Evolutionary conservation across 495 filamentous ascomycete genomes (phyloP), one percentile per base, ranked within the genome.

Genomic region (Cercophora newfieldiana): DNA sequence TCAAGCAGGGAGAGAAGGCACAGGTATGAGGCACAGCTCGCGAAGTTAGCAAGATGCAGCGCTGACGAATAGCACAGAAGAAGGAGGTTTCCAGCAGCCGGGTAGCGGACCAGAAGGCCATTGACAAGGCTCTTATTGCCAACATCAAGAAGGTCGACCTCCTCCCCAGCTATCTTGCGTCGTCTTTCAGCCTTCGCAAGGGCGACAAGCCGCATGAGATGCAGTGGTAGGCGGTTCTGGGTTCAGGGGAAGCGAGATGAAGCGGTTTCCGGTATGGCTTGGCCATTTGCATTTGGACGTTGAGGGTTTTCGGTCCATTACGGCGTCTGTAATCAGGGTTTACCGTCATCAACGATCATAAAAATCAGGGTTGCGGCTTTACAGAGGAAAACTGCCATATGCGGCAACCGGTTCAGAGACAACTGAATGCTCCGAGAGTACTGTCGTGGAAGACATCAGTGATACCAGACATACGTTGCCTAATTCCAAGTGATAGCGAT

Each of bases 201-300:
- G 94, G 95, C 77, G 95, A 99, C 86, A 91, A 92, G 87, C 95
- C 96, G 81, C 95, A 98, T 81, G 90, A 93, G 86, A 98, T 99
- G 92, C 87, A 89, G 82, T 94, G 89, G 88, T 94, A 93, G 73
- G 78, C 58, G 64, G 59, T 31, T 33, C 63, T 47, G 59, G 69
- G 73, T 69, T 67, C 65, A n/a, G n/a, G 67, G 71, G 69, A 71
- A 68, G 72, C 63, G 65, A 72, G 77, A 71, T 68, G 74, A 75
- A 72, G 78, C 75, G 75, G 79, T 75, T 78, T 77, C 72, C 75
- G 79, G 77, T 76, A 77, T 82, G 79, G 79, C 75, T 82, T 77
- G 78, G 80, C 80, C 79, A 81, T 75, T 82, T 84, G 81, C 81
- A 84, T 84, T 80, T 81, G 80, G 80, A 83, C 79, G 79, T 82